Evolutionary conservation across 2,329 filamentous ascomycete genomes (phyloP).

Genomic region (Beauveria varroae): DNA sequence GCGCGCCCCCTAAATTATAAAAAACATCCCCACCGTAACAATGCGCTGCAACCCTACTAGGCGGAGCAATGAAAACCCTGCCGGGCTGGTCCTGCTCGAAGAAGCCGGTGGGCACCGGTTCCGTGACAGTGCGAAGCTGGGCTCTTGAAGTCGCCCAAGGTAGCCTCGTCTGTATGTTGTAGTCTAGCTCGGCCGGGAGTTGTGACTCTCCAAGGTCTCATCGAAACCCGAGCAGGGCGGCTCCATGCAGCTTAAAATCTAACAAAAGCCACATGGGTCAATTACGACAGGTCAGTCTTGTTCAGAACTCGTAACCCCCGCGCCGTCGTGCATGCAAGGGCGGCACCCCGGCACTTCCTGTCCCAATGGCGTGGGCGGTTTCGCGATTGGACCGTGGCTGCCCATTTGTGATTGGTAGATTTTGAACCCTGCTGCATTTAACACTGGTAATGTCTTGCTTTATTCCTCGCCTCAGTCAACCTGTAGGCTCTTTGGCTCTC

Average conservation of each 20-base stretch:
- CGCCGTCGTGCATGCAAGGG: slow-evolving; percentile 5
- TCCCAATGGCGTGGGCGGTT: slow-evolving; percentile 7
- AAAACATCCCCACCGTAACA: background rate
- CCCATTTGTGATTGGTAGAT: background rate
- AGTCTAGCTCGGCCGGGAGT: background rate
- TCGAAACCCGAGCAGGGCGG: background rate
- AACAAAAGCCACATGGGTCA: slow-evolving; percentile 2
- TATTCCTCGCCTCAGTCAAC: background rate
- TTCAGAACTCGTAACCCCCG: background rate
- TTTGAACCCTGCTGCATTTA: background rate
- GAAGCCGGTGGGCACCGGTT: background rate
- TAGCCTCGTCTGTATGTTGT: background rate
- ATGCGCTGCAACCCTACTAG: background rate
- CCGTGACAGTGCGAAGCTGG: background rate
- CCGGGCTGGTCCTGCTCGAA: background rate
- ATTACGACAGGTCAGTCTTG: slow-evolving; percentile 7
- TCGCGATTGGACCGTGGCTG: background rate
- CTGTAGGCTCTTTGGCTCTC: background rate
- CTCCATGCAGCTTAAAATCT: background rate
- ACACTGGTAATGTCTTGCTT: slow-evolving; percentile 1
- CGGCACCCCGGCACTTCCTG: slow-evolving; percentile 4
- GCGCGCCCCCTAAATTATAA: background rate
- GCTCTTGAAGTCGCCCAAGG: background rate
- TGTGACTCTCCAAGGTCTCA: background rate
- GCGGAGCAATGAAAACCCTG: background rate